Percentiles rank a stretch among this genome's conserved stretches.
These are phyloP conservation scores for Kwoniella shivajii DNA, from an alignment of 1,284 basidiomycete species.

Conservation along the genomic window DNA sequence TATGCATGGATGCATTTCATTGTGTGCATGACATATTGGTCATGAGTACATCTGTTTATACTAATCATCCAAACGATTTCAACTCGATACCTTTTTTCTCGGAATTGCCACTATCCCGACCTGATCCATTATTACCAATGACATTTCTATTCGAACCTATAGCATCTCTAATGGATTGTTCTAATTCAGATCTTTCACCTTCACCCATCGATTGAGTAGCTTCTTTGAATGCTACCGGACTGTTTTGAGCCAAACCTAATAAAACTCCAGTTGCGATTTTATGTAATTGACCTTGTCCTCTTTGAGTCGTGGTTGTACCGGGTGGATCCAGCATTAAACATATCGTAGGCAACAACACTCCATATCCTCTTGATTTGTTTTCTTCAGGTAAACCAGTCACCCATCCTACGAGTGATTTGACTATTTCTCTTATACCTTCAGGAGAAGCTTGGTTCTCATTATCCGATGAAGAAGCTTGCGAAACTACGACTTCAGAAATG, in stretches of 20 bases:
- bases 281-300: conserved; percentile 59
- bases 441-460: conserved; percentile 30
- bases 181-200: conserved; percentile 66
- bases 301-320: conserved; percentile 47
- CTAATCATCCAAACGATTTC: conserved; percentile 47
- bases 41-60: too few species aligned
- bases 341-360: conserved; percentile 77
- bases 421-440: conserved; percentile 69
- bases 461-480: conserved; percentile 56
- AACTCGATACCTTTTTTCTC: conserved; percentile 48
- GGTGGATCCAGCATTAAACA: conserved; percentile 69
- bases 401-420: conserved; percentile 75
- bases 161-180: conserved; percentile 75
- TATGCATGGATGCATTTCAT: too few species aligned
- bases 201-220: conserved; percentile 72
- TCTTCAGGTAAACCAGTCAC: conserved; percentile 63
- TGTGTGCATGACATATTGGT: too few species aligned
- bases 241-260: conserved; percentile 71
- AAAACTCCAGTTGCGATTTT: conserved; percentile 71
- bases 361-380: conserved; percentile 69
- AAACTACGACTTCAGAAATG: conserved; percentile 66
- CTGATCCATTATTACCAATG: conserved; percentile 44
- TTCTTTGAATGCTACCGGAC: conserved; percentile 81
- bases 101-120: conserved; percentile 41
- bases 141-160: conserved; percentile 60